Percentiles rank a stretch among this genome's conserved stretches.
phyloP scores from a whole-genome alignment of 129 eudicot species.

The Scalesia atractyloides region DNA sequence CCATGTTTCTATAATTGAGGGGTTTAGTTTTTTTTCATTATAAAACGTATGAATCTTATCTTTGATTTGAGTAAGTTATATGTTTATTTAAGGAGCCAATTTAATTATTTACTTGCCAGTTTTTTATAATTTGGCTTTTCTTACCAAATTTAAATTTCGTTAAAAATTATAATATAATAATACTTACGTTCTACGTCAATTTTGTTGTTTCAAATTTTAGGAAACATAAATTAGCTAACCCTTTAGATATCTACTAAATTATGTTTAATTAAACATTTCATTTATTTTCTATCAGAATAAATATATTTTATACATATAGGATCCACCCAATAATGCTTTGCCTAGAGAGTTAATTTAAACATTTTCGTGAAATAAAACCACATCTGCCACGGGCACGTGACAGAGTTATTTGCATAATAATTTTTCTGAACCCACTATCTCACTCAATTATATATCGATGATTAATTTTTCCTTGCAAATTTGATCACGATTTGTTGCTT shows the following conservation, averaged over 20 bases:
- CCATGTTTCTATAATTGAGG: no score
- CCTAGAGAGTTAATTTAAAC: constrained; percentile 42
- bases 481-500: constrained; percentile 20
- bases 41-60: no score
- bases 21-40: no score
- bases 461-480: constrained; percentile 7
- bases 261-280: background rate
- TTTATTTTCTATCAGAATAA: background rate
- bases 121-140: no score
- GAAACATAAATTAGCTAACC: background rate
- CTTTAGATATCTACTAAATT: background rate
- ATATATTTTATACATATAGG: constrained; percentile 18
- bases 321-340: constrained; percentile 50
- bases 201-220: no score
- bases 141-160: no score
- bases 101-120: no score
- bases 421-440: constrained; percentile 27
- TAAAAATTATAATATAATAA: no score
- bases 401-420: constrained; percentile 17
- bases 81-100: no score
- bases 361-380: constrained; percentile 31
- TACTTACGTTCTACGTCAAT: no score
- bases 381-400: constrained; percentile 69
- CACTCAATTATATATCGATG: constrained; percentile 23
- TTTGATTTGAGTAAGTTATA: no score